Conservation (phyloP, 2,329 filamentous ascomycete genomes). For the Exophiala sideris region DNA sequence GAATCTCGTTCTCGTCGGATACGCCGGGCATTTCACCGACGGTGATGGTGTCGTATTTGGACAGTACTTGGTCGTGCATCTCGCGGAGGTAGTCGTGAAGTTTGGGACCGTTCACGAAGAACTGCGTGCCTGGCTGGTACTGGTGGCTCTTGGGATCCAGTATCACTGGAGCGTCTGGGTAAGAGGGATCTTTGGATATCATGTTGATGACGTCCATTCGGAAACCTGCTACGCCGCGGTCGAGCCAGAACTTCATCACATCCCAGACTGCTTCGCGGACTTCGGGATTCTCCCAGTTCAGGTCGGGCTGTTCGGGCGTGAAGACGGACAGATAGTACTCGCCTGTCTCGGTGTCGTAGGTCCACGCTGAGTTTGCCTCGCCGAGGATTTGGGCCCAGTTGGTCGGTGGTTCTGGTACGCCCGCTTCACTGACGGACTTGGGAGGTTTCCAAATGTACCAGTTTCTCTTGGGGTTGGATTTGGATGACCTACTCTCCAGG, state of each 20-base stretch:
- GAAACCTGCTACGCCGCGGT: conserved; percentile 69
- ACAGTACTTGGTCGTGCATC: conserved; percentile 35
- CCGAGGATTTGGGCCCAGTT: conserved; percentile 59
- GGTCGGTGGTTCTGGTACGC: conserved; percentile 66
- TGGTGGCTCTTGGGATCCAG: conserved; percentile 39
- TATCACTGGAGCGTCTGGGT: conserved; percentile 44
- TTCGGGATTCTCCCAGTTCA: conserved; percentile 77
- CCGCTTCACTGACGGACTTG: conserved; percentile 50
- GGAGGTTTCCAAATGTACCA: conserved; percentile 64
- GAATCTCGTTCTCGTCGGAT: conserved; percentile 34
- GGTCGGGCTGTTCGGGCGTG: conserved; percentile 70
- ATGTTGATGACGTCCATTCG: conserved; percentile 73
- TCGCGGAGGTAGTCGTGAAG: conserved; percentile 40
- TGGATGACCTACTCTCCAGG: conserved; percentile 60
- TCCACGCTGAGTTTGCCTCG: conserved; percentile 42
- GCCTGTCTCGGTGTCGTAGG: conserved; percentile 67
- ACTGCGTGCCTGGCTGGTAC: conserved; percentile 49
- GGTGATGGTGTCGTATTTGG: conserved; percentile 38
- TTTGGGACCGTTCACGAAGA: conserved; percentile 33
- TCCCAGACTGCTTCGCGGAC: conserved; percentile 68
- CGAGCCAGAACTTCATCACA: conserved; percentile 75
- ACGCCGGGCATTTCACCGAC: conserved; percentile 42
- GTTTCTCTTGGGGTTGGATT: conserved; percentile 61
- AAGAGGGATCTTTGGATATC: conserved; percentile 61
- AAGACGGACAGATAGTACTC: conserved; percentile 79